Percentiles rank a stretch among this genome's conserved stretches.
Evolutionary conservation across 169 alveolate genomes (phyloP).

Genomic region (Plasmodium gaboni): DNA sequence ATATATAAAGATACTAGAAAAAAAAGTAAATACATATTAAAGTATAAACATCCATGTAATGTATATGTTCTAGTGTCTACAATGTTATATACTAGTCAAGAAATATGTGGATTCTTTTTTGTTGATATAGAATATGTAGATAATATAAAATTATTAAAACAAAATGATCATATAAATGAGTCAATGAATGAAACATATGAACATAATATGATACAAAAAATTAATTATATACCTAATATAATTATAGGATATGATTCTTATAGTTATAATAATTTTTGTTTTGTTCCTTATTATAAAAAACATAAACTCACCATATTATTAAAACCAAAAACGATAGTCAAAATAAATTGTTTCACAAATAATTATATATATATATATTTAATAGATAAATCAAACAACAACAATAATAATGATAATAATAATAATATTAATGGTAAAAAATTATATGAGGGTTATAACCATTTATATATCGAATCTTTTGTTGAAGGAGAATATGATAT

Average conservation of each 20-base stretch:
- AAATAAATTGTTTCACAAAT: conserved; percentile 56
- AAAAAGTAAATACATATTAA: conserved; percentile 10
- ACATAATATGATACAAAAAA: conserved; percentile 1
- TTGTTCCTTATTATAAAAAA: conserved; percentile 22
- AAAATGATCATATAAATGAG: neutral
- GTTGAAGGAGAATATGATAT: conserved; percentile 55
- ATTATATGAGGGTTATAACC: conserved; percentile 44
- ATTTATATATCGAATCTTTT: conserved; percentile 49
- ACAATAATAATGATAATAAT: too few species aligned
- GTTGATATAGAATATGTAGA: conserved; percentile 48
- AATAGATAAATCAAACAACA: neutral
- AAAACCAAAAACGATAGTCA: conserved; percentile 20
- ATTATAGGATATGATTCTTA: conserved; percentile 54
- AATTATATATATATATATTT: conserved; percentile 47
- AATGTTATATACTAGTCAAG: conserved; percentile 2
- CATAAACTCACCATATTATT: conserved; percentile 32
- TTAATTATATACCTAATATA: conserved; percentile 29
- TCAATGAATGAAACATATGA: too few species aligned
- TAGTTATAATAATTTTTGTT: conserved; percentile 25
- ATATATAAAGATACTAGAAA: conserved; percentile 18
- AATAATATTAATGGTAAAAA: neutral
- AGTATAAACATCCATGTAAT: neutral
- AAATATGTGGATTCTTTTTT: conserved; percentile 60
- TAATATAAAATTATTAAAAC: neutral
- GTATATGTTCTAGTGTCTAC: conserved; percentile 26